These are phyloP conservation scores for Phytopythium oedochilum DNA, from an alignment of 352 stramenopile species.

Conservation along the genomic window DNA sequence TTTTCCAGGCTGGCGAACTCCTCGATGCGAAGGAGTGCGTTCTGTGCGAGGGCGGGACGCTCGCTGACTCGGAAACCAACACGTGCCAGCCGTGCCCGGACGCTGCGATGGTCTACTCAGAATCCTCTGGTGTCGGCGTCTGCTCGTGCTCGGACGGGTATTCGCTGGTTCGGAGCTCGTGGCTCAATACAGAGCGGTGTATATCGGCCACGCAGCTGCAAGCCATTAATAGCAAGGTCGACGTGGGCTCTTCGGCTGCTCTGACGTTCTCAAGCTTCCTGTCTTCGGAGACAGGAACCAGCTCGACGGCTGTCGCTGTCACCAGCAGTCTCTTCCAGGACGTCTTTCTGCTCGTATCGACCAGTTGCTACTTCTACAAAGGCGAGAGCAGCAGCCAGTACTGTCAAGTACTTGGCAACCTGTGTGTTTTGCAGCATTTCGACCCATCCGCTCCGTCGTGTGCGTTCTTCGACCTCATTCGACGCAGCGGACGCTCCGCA, in stretches of 20 bases:
- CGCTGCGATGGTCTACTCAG: slow-evolving; percentile 62
- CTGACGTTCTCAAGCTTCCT: slow-evolving; percentile 42
- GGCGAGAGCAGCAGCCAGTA: slow-evolving; percentile 51
- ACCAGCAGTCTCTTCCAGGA: slow-evolving; percentile 73
- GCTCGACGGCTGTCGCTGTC: slow-evolving; percentile 21
- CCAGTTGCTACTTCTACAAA: slow-evolving; percentile 87
- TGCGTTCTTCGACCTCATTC: slow-evolving; percentile 68
- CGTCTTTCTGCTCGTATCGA: slow-evolving; percentile 61
- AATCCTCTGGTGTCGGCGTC: slow-evolving; percentile 4
- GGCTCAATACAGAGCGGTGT: slow-evolving; percentile 31
- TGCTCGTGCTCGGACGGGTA: slow-evolving; percentile 72
- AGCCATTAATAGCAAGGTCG: slow-evolving; percentile 50
- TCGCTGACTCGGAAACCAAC: slow-evolving; percentile 25
- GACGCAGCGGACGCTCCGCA: slow-evolving; percentile 40
- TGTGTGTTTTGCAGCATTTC: slow-evolving; percentile 93
- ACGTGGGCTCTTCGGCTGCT: slow-evolving; percentile 21
- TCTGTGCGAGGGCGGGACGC: slow-evolving; percentile 34
- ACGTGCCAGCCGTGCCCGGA: slow-evolving; percentile 73
- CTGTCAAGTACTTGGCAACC: slow-evolving; percentile 89
- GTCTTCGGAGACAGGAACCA: slow-evolving; percentile 25
- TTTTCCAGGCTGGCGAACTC: slow-evolving; percentile 36
- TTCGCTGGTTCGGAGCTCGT: slow-evolving; percentile 38
- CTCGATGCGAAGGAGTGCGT: slow-evolving; percentile 64
- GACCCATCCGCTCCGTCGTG: slow-evolving; percentile 55
- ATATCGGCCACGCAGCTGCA: slow-evolving; percentile 36